These are phyloP conservation scores for Basidioascus undulatus DNA, from an alignment of 768 basidiomycete genomes.

Conservation along the genomic window DNA sequence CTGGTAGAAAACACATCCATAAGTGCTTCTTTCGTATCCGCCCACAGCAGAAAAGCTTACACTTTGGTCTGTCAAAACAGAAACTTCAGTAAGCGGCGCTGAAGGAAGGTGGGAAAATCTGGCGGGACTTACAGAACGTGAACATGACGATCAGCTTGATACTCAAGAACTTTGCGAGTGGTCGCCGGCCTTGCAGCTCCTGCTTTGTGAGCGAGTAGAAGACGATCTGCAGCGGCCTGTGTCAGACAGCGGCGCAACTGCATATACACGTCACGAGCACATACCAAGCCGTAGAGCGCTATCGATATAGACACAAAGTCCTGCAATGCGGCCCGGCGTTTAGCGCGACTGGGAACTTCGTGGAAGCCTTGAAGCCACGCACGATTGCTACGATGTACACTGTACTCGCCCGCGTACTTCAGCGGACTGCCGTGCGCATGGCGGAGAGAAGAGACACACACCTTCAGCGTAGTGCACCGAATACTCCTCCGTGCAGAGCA, in stretches of 20 bases:
- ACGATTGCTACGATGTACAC: no score
- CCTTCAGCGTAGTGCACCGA: constrained; percentile 37
- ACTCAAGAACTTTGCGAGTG: constrained; percentile 58
- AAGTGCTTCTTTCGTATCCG: no score
- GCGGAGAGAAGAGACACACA: no score
- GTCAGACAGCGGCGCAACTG: no score
- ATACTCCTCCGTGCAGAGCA: constrained; percentile 42
- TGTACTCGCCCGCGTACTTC: no score
- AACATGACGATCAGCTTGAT: constrained; percentile 32
- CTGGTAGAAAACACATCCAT: constrained; percentile 79
- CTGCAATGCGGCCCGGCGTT: no score
- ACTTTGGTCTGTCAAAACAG: not conserved
- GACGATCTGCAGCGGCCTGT: constrained; percentile 29
- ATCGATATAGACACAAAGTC: constrained; percentile 64
- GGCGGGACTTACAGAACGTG: not conserved
- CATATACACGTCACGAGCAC: not conserved
- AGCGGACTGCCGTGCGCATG: no score
- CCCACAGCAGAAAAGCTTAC: constrained; percentile 44
- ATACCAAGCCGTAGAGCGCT: constrained; percentile 51
- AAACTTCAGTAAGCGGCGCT: not conserved
- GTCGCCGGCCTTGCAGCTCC: constrained; percentile 49
- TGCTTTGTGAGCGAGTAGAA: constrained; percentile 63
- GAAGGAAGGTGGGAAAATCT: not conserved
- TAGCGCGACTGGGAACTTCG: no score
- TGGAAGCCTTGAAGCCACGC: no score